A percentile compares a stretch with the other conserved stretches of the same genome.
phyloP scores from a whole-genome alignment of 495 filamentous ascomycete genomes.

The Xylaria telfairii region DNA sequence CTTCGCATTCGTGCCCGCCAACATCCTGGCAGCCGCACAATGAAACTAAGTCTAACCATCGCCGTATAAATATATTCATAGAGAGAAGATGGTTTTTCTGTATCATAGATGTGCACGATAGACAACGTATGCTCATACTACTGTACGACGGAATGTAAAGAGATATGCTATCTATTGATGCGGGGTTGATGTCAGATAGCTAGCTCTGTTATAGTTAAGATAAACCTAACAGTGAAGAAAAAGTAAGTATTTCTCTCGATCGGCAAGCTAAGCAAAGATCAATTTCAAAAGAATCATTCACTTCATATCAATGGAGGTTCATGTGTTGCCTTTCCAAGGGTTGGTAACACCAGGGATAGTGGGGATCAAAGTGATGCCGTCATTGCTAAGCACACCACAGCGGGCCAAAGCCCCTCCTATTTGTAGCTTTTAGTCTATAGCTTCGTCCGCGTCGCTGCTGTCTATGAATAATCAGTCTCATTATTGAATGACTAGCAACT shows the following conservation, averaged over 20 bases:
- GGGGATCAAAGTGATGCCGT: conserved; percentile 15
- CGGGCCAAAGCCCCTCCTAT: conserved; percentile 7
- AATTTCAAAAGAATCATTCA: not conserved
- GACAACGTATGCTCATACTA: not conserved
- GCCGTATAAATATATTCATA: not conserved
- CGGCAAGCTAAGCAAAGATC: not conserved
- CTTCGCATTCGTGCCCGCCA: not conserved
- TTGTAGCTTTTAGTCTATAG: conserved; percentile 1
- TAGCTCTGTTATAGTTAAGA: not conserved
- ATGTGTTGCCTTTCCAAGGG: not conserved
- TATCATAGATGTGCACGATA: not conserved
- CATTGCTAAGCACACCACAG: not conserved
- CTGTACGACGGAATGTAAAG: not conserved
- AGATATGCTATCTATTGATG: not conserved
- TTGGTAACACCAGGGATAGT: not conserved
- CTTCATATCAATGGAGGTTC: not conserved
- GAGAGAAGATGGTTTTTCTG: not conserved
- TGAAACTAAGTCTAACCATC: not conserved
- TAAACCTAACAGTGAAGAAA: not conserved
- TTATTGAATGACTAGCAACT: not conserved
- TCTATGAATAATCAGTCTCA: not conserved
- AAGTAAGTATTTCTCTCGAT: not conserved
- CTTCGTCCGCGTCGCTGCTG: not conserved
- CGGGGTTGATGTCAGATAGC: not conserved
- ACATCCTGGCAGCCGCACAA: not conserved